Evolutionary conservation across 805 yeast species (phyloP), one percentile per base, ranked within the genome.

Genomic region (Debaryomyces castellii): DNA sequence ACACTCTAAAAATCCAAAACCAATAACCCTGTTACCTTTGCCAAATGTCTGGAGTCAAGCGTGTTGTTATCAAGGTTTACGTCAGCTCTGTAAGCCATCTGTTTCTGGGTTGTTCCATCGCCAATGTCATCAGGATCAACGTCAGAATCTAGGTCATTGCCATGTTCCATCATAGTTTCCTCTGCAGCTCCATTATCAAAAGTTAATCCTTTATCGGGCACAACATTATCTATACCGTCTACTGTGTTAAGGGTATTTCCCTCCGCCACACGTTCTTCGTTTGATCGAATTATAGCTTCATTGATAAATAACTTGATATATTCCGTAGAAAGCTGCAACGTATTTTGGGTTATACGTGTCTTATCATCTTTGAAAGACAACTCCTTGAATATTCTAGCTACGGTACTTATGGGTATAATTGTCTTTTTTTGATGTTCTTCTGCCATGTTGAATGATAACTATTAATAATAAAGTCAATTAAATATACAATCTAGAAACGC

Each of bases 211-310:
- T 27, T 25, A 18, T 36, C 45, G 4, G 34, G 25, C 3, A 32
- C 53, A 2, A 63, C 51, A 24, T 58, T 62, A 45, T 67, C 74
- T 11, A 68, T 66, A 2, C 68, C 69, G 48, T 69, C 74, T 1
- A 64, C 64, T 12, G 51, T 54, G n/a, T 37, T 33, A 12, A 52
- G 24, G 2, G 60, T 42, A 18, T 57, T 63, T 4, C 60, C 58
- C 36, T 71, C 75, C 12, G 56, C 50, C 9, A 62, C 34, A 27
- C 82, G 55, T 40, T 74, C 80, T 47, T 80, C 83, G 50, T 82
- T 80, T 8, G 87, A 74, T 46, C 88, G 55, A 5, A 75, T 55
- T 2, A 82, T 69, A 0, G 87, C 87, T 57, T 82, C 88, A 39
- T 73, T 71, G 12, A 83, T 73, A 54, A 82, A 82, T 56, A 82